phyloP scores from a whole-genome alignment of 2,329 filamentous ascomycete genomes.

The Eutypella sp. region DNA sequence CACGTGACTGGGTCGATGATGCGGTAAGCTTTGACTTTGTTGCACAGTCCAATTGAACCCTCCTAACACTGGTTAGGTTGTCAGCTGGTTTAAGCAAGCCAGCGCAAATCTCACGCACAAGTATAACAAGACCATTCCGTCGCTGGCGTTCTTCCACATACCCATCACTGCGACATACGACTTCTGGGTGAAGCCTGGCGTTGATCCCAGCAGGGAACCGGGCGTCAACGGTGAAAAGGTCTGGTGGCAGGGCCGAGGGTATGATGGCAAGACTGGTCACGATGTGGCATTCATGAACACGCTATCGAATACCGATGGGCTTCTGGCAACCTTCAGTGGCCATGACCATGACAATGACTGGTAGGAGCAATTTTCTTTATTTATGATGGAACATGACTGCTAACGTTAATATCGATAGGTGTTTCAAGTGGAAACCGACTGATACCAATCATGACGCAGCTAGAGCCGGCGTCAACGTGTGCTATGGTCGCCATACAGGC shows the following conservation, averaged over 20 bases:
- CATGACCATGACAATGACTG: background rate
- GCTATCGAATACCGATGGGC: background rate
- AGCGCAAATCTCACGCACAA: background rate
- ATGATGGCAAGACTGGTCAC: background rate
- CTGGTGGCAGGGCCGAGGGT: background rate
- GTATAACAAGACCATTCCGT: background rate
- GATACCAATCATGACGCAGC: background rate
- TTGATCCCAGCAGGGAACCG: background rate
- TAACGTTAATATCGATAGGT: background rate
- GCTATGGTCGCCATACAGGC: conserved; percentile 1
- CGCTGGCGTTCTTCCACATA: background rate
- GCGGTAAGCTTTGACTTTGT: background rate
- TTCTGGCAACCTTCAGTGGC: background rate
- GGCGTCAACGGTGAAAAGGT: background rate
- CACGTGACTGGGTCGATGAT: background rate
- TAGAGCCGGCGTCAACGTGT: conserved; percentile 3
- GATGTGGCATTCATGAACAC: background rate
- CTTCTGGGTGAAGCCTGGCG: background rate
- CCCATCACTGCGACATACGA: background rate
- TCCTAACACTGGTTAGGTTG: background rate
- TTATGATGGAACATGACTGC: background rate
- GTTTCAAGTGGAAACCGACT: background rate
- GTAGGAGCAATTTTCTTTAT: background rate
- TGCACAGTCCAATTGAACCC: background rate
- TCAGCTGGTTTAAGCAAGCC: background rate